Base-by-base conservation (phyloP, 169 alveolate genomes). In the Babesia gibsoni region DNA sequence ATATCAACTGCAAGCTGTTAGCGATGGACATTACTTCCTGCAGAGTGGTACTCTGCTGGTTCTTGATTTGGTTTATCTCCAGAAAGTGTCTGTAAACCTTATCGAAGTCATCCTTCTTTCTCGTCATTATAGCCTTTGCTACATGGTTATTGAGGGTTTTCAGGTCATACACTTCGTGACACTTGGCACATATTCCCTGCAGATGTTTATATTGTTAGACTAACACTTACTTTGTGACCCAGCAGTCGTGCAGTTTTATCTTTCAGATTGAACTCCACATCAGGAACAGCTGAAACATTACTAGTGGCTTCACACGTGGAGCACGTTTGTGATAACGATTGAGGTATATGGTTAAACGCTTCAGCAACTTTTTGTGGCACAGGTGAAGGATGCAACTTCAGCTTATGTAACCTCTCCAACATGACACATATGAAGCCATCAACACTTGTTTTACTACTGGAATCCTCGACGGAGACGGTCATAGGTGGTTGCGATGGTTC, bases 11-110 rank as follows among this genome's bases (percentile, higher is more conserved):
- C 8, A 73, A 18, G 22, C 78, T 73, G 32, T 66, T 45, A 14
- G 86, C 80, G 36, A 77, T 42, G 6, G 74, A 32, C 3, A 67
- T 52, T 35, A 37, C 70, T 12, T 67, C 79, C 45, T 56, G 86
- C 5, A 77, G 56, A 10, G 22, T 33, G 2, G 48, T 0, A 22
- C 41, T 48, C 14, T 52, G 37, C 9, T 53, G 32, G 20, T 74
- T 64, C 50, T 48, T 50, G 3, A 77, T 36, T 16, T 41, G 14
- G 61, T 77, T 77, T 12, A 58, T 39, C 0, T 41, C 48, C 27
- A 36, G 37, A 33, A 77, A 77, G 66, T 77, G 86, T 30, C 50
- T 30, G 33, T 45, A 45, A 12, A 68, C 59, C 0, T 10, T 32
- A 30, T 50, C 39, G 39, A 67, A 41, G 16, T 29, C 73, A 7